Conservation (phyloP, 805 yeast species). For the Saccharomyces jurei region DNA sequence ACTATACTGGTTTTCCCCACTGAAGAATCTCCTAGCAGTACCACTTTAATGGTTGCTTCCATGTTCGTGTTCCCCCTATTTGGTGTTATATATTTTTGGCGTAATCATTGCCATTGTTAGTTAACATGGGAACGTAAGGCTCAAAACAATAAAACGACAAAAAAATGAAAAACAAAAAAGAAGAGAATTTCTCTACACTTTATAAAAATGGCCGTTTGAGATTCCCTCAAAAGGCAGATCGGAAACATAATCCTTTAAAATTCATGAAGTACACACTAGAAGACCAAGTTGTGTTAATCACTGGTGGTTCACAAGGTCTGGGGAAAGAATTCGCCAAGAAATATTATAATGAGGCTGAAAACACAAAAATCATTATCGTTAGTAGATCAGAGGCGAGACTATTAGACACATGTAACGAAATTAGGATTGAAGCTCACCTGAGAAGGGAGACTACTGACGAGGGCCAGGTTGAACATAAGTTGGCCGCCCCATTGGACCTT, state of each 20-base stretch:
- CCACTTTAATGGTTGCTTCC: slow-evolving; percentile 38
- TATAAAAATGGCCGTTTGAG: background rate
- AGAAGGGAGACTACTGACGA: slow-evolving; percentile 1
- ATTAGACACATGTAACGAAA: slow-evolving; percentile 38
- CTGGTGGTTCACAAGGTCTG: slow-evolving; percentile 93
- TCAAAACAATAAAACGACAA: background rate
- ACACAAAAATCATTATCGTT: slow-evolving; percentile 63
- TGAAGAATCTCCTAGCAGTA: slow-evolving; percentile 57
- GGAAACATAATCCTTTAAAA: background rate
- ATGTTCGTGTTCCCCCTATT: background rate
- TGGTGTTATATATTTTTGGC: background rate
- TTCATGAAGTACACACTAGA: slow-evolving; percentile 28
- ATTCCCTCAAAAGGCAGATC: background rate
- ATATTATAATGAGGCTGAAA: slow-evolving; percentile 35
- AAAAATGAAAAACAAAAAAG: background rate
- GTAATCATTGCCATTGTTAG: background rate
- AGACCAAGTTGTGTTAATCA: slow-evolving; percentile 56
- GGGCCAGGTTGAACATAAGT: background rate
- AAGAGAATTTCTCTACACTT: background rate
- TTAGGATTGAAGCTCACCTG: slow-evolving; percentile 20
- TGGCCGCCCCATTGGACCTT: background rate
- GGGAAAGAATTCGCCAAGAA: slow-evolving; percentile 71
- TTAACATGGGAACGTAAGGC: background rate
- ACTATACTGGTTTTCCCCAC: slow-evolving; percentile 64
- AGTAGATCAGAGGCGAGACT: slow-evolving; percentile 68